These are phyloP conservation scores for Elongisporangium undulatum DNA, from an alignment of 352 stramenopile species.

Conservation along the genomic window DNA sequence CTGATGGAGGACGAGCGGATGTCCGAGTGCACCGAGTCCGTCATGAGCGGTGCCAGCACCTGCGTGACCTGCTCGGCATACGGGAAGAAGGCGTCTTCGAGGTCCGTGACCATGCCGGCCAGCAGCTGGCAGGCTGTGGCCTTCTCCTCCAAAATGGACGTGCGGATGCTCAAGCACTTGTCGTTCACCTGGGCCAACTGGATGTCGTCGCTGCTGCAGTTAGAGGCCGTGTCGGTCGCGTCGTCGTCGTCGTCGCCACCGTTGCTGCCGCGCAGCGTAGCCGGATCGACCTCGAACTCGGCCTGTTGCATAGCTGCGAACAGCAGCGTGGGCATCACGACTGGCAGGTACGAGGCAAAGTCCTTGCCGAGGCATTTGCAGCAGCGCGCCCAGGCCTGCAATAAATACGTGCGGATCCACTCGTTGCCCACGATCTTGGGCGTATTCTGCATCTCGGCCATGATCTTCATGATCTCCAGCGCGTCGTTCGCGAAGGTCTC, in stretches of 20 bases:
- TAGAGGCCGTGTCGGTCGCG: constrained; percentile 22
- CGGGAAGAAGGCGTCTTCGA: constrained; percentile 84
- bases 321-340: constrained; percentile 81
- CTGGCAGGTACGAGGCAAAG: constrained; percentile 72
- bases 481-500: constrained; percentile 68
- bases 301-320: constrained; percentile 74
- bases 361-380: constrained; percentile 72
- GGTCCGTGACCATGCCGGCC: constrained; percentile 63
- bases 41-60: constrained; percentile 74
- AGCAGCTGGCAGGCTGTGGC: constrained; percentile 79
- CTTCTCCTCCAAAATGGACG: constrained; percentile 80
- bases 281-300: constrained; percentile 78
- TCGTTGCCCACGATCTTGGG: constrained; percentile 75
- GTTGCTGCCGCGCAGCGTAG: constrained; percentile 20
- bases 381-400: constrained; percentile 76
- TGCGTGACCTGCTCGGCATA: constrained; percentile 85
- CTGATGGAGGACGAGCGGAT: constrained; percentile 77
- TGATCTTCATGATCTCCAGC: constrained; percentile 75
- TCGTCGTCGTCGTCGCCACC: constrained; percentile 51
- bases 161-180: constrained; percentile 78
- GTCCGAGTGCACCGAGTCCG: constrained; percentile 81
- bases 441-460: constrained; percentile 83
- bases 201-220: constrained; percentile 50
- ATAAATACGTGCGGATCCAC: constrained; percentile 76
- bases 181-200: constrained; percentile 84